These are phyloP conservation scores for Lactifluus pinguis DNA, from an alignment of 768 basidiomycete genomes.

Conservation along the genomic window DNA sequence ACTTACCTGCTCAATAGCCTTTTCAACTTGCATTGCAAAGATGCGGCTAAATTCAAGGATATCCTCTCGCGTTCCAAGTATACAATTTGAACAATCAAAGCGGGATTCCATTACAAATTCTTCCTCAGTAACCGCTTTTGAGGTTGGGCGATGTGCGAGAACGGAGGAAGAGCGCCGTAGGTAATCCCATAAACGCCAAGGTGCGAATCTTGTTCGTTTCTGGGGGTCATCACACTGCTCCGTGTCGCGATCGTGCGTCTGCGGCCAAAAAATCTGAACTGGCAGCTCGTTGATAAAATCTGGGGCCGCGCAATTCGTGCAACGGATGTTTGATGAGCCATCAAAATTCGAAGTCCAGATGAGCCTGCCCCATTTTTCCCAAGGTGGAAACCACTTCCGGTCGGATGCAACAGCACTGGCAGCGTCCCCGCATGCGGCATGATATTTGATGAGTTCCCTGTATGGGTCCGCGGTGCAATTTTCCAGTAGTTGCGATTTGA, in stretches of 20 bases:
- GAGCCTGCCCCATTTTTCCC: neutral
- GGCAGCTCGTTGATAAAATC: neutral
- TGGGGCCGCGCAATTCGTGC: neutral
- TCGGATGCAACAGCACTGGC: neutral
- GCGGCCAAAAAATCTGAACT: neutral
- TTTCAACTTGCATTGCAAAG: neutral
- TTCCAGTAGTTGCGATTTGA: neutral
- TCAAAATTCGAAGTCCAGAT: neutral
- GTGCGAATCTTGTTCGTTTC: neutral
- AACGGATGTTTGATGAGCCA: neutral
- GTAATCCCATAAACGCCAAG: neutral
- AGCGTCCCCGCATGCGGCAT: neutral
- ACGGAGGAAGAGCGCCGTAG: neutral
- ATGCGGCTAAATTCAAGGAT: neutral
- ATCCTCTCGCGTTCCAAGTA: neutral
- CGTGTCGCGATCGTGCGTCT: too few relatives aligned
- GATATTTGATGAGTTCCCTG: neutral
- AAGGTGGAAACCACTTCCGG: neutral
- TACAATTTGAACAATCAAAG: neutral
- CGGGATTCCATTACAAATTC: neutral
- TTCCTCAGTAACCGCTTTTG: neutral
- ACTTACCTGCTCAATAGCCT: neutral
- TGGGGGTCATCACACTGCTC: too few relatives aligned
- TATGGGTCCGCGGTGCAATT: neutral
- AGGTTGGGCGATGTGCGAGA: neutral